Conservation (phyloP, 495 filamentous ascomycete genomes). For the Aspergillus taichungensis region DNA sequence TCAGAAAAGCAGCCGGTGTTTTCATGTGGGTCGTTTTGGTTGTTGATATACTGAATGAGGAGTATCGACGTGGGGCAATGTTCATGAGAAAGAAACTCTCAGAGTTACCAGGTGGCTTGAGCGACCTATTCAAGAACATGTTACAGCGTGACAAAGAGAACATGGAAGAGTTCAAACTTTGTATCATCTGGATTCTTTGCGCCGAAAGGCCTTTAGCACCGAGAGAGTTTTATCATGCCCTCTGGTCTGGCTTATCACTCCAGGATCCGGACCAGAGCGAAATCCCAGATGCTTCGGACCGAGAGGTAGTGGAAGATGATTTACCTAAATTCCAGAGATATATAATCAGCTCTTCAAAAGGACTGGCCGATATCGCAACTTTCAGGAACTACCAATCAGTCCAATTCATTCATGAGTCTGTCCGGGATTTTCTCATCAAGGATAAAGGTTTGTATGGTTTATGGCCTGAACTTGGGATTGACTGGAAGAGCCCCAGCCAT, state of each 20-base stretch:
- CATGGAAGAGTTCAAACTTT: constrained; percentile 20
- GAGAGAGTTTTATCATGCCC: constrained; percentile 25
- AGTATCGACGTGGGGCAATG: constrained; percentile 18
- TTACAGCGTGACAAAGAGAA: constrained; percentile 20
- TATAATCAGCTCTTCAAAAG: constrained; percentile 32
- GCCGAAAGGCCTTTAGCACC: constrained; percentile 20
- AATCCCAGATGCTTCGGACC: constrained; percentile 2
- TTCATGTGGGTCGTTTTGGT: constrained; percentile 44
- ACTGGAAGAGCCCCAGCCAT: constrained; percentile 22
- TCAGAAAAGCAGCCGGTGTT: constrained; percentile 31
- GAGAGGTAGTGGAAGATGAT: neutral
- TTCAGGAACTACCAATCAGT: constrained; percentile 18
- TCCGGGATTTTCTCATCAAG: constrained; percentile 34
- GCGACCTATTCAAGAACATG: constrained; percentile 33
- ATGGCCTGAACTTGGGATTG: constrained; percentile 19
- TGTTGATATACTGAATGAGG: constrained; percentile 35
- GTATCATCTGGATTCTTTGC: constrained; percentile 31
- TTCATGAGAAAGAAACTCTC: constrained; percentile 17
- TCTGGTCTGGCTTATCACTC: constrained; percentile 13
- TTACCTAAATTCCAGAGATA: constrained; percentile 14
- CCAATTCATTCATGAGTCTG: constrained; percentile 45
- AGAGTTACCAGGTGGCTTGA: constrained; percentile 26
- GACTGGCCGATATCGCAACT: constrained; percentile 31
- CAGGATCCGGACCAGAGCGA: constrained; percentile 6
- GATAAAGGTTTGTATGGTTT: constrained; percentile 27